Conservation (phyloP, 1,139 yeast species). For the Debaryomyces coudertii region DNA sequence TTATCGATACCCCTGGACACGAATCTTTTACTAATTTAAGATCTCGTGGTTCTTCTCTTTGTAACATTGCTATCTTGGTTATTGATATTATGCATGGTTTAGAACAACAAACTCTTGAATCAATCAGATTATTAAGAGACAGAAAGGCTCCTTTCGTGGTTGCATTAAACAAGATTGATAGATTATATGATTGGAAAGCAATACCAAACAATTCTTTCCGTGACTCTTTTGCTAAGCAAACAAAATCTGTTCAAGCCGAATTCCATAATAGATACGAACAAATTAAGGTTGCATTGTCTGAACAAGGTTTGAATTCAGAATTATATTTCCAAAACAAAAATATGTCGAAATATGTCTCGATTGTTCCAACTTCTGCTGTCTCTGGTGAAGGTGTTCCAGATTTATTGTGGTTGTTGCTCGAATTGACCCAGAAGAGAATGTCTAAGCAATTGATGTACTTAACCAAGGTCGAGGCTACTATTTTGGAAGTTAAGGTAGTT, state of each 20-base stretch:
- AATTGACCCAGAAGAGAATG: constrained; percentile 98
- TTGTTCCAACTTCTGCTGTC: constrained; percentile 97
- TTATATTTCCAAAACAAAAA: constrained; percentile 93
- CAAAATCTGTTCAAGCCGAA: constrained; percentile 85
- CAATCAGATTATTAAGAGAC: constrained; percentile 87
- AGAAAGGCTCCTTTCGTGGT: constrained; percentile 98
- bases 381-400: constrained; percentile 99
- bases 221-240: constrained; percentile 84
- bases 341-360: constrained; percentile 88
- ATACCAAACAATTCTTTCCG: constrained; percentile 94
- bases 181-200: constrained; percentile 92
- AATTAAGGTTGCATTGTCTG: constrained; percentile 90
- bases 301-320: constrained; percentile 98
- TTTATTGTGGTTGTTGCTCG: constrained; percentile 91
- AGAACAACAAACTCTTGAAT: constrained; percentile 96
- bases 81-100: constrained; percentile 99
- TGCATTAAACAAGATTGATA: constrained; percentile 95
- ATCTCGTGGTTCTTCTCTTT: constrained; percentile 97
- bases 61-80: constrained; percentile 98
- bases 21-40: constrained; percentile 97
- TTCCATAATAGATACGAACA: constrained; percentile 85
- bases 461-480: constrained; percentile 91
- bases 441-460: constrained; percentile 97
- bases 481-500: constrained; percentile 96
- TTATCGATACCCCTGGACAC: constrained; percentile 99